A percentile compares a stretch with the other conserved stretches of the same genome.
These are phyloP conservation scores for Globisporangium cylindrosporum DNA, from an alignment of 352 stramenopile species.

Conservation along the genomic window DNA sequence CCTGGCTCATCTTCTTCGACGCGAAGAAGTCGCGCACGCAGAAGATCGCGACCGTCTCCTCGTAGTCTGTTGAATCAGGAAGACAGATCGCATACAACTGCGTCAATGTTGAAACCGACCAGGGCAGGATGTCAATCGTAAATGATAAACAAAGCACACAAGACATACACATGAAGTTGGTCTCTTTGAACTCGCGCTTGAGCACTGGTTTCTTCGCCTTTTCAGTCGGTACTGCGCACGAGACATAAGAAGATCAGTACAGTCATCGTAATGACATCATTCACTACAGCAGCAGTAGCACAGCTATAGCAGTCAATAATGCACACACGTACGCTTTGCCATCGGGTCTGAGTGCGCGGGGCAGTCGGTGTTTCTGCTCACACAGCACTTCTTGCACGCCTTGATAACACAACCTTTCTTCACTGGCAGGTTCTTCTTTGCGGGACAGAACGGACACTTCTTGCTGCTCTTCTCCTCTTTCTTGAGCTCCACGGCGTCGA, in stretches of 20 bases:
- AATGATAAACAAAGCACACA: background rate
- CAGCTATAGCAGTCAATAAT: background rate
- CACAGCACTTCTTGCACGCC: conserved; percentile 75
- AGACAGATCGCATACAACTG: conserved; percentile 1
- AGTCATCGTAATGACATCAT: background rate
- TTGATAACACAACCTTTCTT: conserved; percentile 36
- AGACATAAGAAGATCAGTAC: background rate
- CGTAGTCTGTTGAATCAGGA: conserved; percentile 44
- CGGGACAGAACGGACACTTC: conserved; percentile 41
- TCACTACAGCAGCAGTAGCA: background rate
- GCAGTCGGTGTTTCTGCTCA: conserved; percentile 39
- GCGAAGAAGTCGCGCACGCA: conserved; percentile 71
- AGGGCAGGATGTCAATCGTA: background rate
- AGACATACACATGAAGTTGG: conserved; percentile 65
- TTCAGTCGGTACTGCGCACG: conserved; percentile 2
- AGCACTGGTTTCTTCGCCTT: conserved; percentile 34
- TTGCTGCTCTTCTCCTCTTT: conserved; percentile 14
- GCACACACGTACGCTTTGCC: conserved; percentile 17
- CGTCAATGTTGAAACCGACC: background rate
- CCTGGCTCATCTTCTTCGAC: conserved; percentile 66
- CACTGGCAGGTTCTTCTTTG: conserved; percentile 34
- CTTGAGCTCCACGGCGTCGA: conserved; percentile 18
- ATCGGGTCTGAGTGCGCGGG: conserved; percentile 27
- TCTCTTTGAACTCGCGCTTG: conserved; percentile 81
- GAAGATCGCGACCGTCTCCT: conserved; percentile 78